Evolutionary conservation across 345 rosid species (phyloP).

Genomic region (Gossypium ekmanianum): DNA sequence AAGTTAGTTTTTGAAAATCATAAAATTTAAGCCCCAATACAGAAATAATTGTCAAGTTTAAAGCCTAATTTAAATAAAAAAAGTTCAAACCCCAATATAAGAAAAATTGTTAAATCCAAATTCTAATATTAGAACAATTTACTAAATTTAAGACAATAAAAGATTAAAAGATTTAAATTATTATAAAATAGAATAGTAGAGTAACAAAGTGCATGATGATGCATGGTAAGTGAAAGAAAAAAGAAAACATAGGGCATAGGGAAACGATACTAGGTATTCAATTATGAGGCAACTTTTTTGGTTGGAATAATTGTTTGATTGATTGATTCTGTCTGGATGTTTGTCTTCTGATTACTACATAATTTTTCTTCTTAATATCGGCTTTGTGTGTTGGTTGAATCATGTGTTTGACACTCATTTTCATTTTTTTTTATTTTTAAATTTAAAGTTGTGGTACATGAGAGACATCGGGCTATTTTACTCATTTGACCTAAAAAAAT

Average conservation of each 20-base stretch:
- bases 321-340: slow-evolving; percentile 25
- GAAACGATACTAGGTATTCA: slow-evolving; percentile 20
- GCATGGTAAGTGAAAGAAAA: background rate
- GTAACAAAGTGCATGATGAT: too few relatives aligned
- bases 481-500: too few relatives aligned
- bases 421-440: too few relatives aligned
- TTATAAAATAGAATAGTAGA: too few relatives aligned
- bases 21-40: too few relatives aligned
- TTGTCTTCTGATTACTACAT: slow-evolving; percentile 20
- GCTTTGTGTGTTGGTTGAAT: background rate
- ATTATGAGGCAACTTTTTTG: slow-evolving; percentile 21
- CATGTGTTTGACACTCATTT: background rate
- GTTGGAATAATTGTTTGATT: slow-evolving; percentile 23
- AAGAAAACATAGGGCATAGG: background rate
- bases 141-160: too few relatives aligned
- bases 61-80: fast-evolving
- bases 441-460: background rate
- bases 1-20: too few relatives aligned
- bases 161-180: too few relatives aligned
- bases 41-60: too few relatives aligned
- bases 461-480: too few relatives aligned
- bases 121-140: fast-evolving
- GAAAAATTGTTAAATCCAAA: fast-evolving
- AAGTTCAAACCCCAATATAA: too few relatives aligned
- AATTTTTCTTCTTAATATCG: background rate